A percentile compares a stretch with the other conserved stretches of the same genome.
Conservation (phyloP, 805 yeast species). For the Metschnikowia gelsemii region DNA sequence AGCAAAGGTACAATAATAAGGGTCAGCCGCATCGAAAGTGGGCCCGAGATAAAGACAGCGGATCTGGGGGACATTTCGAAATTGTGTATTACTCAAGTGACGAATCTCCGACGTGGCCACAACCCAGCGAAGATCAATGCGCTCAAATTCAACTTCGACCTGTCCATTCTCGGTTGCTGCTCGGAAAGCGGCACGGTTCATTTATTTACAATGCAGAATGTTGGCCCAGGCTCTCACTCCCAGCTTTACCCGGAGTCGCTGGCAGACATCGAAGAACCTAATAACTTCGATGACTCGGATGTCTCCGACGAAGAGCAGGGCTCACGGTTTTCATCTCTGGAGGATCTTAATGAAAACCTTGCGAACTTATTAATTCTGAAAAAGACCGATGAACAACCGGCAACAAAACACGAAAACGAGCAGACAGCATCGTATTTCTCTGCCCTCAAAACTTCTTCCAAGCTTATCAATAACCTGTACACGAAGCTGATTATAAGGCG, state of each 20-base stretch:
- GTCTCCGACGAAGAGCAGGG: conserved; percentile 22
- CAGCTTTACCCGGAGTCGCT: neutral
- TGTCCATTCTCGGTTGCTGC: conserved; percentile 38
- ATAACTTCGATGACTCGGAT: conserved; percentile 14
- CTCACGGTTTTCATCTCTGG: conserved; percentile 31
- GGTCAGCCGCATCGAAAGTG: conserved; percentile 25
- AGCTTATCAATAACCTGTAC: conserved; percentile 34
- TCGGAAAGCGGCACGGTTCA: conserved; percentile 44
- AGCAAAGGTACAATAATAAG: conserved; percentile 44
- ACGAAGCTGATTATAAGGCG: conserved; percentile 39
- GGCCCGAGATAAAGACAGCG: neutral
- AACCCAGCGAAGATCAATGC: conserved; percentile 35
- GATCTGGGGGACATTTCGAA: conserved; percentile 10
- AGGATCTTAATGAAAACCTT: conserved; percentile 43
- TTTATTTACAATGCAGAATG: conserved; percentile 28
- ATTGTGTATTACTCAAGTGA: conserved; percentile 28
- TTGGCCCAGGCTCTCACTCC: neutral
- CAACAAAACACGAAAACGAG: conserved; percentile 11
- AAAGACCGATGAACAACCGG: conserved; percentile 11
- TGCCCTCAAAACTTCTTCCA: conserved; percentile 27
- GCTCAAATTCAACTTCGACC: conserved; percentile 35
- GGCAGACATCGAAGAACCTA: conserved; percentile 5
- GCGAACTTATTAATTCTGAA: conserved; percentile 36
- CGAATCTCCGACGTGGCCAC: conserved; percentile 42
- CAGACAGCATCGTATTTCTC: conserved; percentile 17